Evolutionary conservation across 257 asterid species (phyloP).

Genomic region (Cinchona pubescens): DNA sequence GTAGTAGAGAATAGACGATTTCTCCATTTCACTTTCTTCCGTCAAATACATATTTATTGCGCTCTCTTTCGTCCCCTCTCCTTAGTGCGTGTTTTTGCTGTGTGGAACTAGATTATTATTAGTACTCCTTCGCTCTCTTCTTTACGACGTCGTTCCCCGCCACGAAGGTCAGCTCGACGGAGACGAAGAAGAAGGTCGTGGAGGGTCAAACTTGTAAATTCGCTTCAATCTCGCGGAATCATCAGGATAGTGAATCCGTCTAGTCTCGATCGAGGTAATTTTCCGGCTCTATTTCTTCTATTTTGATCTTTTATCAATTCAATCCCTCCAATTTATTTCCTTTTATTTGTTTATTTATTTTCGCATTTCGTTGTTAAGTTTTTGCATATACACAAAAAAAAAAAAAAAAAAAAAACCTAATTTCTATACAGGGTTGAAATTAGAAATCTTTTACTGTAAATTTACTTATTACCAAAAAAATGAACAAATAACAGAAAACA

Average conservation of each 20-base stretch:
- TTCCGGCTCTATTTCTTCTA: conserved; percentile 3
- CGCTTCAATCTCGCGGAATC: conserved; percentile 19
- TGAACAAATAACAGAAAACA: not conserved
- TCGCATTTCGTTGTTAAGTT: conserved; percentile 5
- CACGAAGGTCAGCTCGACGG: conserved; percentile 12
- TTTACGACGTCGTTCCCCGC: conserved; percentile 28
- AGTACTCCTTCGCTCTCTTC: conserved; percentile 18
- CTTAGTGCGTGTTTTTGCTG: conserved; percentile 16
- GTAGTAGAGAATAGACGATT: not conserved
- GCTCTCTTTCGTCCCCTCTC: conserved; percentile 6
- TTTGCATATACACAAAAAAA: too few species aligned
- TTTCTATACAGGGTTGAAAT: not conserved
- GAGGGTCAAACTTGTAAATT: conserved; percentile 22
- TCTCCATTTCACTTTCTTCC: not conserved
- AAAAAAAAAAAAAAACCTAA: too few species aligned
- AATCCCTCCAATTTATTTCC: conserved; percentile 7
- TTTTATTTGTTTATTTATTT: not conserved
- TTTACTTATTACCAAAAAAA: not conserved
- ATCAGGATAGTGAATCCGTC: conserved; percentile 29
- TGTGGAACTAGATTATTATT: conserved; percentile 6
- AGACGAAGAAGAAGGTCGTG: conserved; percentile 12
- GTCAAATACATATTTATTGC: not conserved
- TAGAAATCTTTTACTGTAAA: not conserved
- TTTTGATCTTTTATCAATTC: conserved; percentile 25
- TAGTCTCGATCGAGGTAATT: conserved; percentile 52